phyloP scores from a whole-genome alignment of 2,329 filamentous ascomycete species.

The Cercospora berteroae region DNA sequence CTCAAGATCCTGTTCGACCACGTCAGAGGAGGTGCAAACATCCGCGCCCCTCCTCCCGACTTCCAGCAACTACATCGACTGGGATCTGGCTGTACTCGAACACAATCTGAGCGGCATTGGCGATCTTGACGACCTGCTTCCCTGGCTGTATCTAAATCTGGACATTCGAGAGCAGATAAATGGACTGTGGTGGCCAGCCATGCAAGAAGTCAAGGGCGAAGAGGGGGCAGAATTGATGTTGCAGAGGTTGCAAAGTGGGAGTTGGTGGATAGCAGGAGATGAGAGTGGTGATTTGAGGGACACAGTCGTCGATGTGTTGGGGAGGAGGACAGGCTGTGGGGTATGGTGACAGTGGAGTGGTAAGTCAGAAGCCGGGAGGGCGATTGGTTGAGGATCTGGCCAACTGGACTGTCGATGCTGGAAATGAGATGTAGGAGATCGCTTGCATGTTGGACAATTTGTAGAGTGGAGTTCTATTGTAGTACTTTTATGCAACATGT shows the following conservation, averaged over 20 bases:
- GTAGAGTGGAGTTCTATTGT: too few relatives aligned
- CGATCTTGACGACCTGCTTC: neutral
- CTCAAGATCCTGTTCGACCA: neutral
- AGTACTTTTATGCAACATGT: too few relatives aligned
- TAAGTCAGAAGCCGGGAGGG: neutral
- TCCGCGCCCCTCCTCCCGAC: neutral
- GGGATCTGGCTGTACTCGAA: conserved; percentile 2
- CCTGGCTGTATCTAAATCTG: neutral
- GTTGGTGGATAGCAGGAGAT: neutral
- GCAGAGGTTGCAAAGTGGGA: neutral
- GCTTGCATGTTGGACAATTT: too few relatives aligned
- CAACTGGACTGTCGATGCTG: too few relatives aligned
- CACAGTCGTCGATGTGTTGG: neutral
- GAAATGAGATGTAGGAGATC: too few relatives aligned
- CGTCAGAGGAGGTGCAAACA: neutral
- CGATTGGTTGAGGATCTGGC: neutral
- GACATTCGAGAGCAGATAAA: neutral
- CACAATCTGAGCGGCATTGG: neutral
- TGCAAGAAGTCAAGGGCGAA: neutral
- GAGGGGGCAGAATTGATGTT: neutral
- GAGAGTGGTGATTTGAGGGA: neutral
- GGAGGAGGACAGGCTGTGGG: neutral
- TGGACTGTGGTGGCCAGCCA: neutral
- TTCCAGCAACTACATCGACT: neutral
- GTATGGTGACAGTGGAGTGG: neutral